Evolutionary conservation across 306 rosid genomes (phyloP), one percentile per base, ranked within the genome.

Genomic region (Clitoria ternatea): DNA sequence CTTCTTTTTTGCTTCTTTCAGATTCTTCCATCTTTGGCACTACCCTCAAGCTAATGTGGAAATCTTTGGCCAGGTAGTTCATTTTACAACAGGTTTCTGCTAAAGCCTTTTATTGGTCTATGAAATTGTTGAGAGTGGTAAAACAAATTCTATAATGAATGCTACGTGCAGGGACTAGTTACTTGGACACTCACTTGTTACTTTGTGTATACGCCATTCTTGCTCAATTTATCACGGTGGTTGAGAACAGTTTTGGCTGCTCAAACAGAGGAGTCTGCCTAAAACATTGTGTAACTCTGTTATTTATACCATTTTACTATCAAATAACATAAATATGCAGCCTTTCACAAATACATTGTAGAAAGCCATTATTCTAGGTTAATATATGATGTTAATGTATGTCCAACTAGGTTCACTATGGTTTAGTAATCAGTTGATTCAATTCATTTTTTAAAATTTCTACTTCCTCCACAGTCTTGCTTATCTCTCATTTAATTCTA

Each of bases 151-250:
- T 23, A 32, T 42, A 30, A 53, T 45, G 60, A 11, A 29, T 42
- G 36, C 26, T 44, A 4, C 47, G 9, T 74, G 79, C 77, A 82
- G 86, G 86, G 83, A 29, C 65, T 78, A 12, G 72, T 82, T 36
- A 82, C 83, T 19, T 82, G 86, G 86, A 82, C 86, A 11, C 77
- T 75, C 73, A 82, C 81, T 70, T 82, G 83, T 73, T 82, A 82
- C 79, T 82, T 82, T 24, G 83, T 82, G 60, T 82, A 82, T 24
- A 80, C 84, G 26, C 73, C 54, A 6, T 80, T 80, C 69, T 53
- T 80, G 1, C 74, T 79, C 80, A 82, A 75, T 79, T 70, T 82
- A 77, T 74, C 83, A 29, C 73, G 83, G 36, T 82, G 83, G 86
- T 44, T 78, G 30, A 65, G 72, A 75, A 65, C 83, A 49, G 55